phyloP scores from a whole-genome alignment of 2,329 filamentous ascomycete genomes.

The Magnaporthiopsis incrustans region DNA sequence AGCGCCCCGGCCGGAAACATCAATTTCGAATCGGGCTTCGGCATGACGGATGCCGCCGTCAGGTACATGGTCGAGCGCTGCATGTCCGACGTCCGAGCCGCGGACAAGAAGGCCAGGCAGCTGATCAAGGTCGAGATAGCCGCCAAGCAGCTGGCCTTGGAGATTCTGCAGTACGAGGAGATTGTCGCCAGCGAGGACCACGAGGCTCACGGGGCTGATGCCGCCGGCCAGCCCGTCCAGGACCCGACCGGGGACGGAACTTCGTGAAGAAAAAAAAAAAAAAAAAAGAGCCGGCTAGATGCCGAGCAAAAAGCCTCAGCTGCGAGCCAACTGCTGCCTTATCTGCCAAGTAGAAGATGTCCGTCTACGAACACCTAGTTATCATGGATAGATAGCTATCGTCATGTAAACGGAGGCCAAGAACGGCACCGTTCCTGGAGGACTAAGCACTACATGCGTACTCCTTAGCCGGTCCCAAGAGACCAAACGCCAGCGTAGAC shows the following conservation, averaged over 20 bases:
- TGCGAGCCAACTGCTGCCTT: neutral
- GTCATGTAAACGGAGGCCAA: neutral
- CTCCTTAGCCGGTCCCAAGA: no score
- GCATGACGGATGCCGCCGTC: constrained; percentile 28
- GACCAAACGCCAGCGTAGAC: no score
- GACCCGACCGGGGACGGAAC: constrained; percentile 2
- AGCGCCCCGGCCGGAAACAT: constrained; percentile 2
- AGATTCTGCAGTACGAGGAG: constrained; percentile 44
- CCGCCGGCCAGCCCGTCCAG: constrained; percentile 12
- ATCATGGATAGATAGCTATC: neutral
- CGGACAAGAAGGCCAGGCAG: constrained; percentile 35
- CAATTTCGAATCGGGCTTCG: constrained; percentile 11
- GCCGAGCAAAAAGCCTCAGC: neutral
- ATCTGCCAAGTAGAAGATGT: neutral
- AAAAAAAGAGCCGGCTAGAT: neutral
- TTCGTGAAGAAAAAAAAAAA: neutral
- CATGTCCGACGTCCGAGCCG: constrained; percentile 34
- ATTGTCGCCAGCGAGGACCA: constrained; percentile 22
- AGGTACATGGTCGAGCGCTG: constrained; percentile 36
- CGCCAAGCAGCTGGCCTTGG: constrained; percentile 45
- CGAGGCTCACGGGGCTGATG: constrained; percentile 14
- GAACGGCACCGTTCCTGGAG: no score
- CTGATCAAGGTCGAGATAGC: constrained; percentile 45
- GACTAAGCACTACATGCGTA: neutral
- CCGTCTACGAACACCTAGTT: no score